A percentile compares a stretch with the other conserved stretches of the same genome.
Conservation (phyloP, 768 basidiomycete species). For the Pholiota molesta region DNA sequence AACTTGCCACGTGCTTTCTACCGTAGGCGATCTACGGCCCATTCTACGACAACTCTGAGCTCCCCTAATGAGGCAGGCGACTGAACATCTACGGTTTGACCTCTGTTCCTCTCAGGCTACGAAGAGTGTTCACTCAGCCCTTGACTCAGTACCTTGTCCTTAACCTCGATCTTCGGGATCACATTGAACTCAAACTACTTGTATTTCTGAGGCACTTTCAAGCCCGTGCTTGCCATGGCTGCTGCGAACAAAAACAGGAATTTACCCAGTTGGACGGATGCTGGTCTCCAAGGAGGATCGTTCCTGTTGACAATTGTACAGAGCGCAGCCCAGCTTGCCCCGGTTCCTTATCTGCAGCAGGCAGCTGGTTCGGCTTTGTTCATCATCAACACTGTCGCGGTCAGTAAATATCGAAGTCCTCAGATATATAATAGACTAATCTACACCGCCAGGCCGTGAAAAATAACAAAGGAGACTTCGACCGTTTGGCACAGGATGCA, state of each 20-base stretch:
- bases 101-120: too few species aligned
- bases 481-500: constrained; percentile 14
- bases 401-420: constrained; percentile 1
- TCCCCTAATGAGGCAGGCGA: too few species aligned
- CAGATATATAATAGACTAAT: too few species aligned
- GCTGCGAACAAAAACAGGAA: neutral
- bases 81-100: too few species aligned
- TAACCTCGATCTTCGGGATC: too few species aligned
- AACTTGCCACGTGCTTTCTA: too few species aligned
- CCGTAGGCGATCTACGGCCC: too few species aligned
- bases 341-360: constrained; percentile 22
- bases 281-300: constrained; percentile 6
- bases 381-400: constrained; percentile 20
- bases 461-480: constrained; percentile 19
- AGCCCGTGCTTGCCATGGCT: neutral
- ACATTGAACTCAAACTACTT: too few species aligned
- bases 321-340: constrained; percentile 17
- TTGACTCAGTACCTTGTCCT: too few species aligned
- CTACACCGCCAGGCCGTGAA: constrained; percentile 11
- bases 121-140: too few species aligned
- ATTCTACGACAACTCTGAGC: too few species aligned
- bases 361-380: constrained; percentile 19
- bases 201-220: too few species aligned
- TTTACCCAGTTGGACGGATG: neutral
- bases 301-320: constrained; percentile 12